Conservation (phyloP, 176 grass and related monocot species). For the Cenchrus americanus region DNA sequence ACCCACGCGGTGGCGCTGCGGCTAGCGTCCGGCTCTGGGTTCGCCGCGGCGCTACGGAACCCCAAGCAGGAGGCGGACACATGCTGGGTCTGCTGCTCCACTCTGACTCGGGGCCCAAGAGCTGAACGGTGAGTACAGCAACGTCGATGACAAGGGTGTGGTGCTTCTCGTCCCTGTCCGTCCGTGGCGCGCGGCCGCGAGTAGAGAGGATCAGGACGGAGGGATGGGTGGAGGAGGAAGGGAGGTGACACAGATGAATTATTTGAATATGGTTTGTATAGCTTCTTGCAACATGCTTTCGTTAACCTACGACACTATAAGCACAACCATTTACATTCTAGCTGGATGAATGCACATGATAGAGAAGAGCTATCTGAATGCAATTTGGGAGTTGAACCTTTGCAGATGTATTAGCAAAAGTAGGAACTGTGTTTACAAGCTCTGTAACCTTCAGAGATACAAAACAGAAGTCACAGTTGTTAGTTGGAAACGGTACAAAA, state of each 20-base stretch:
- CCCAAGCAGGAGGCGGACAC: too few species aligned
- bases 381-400: not conserved
- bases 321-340: not conserved
- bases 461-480: not conserved
- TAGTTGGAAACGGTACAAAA: not conserved
- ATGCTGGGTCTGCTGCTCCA: too few species aligned
- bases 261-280: slow-evolving; percentile 91
- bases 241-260: slow-evolving; percentile 90
- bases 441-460: not conserved
- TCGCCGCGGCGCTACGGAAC: too few species aligned
- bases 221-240: slow-evolving; percentile 24
- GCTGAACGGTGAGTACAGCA: too few species aligned
- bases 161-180: too few species aligned
- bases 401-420: slow-evolving; percentile 14
- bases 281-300: not conserved
- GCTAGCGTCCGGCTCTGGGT: too few species aligned
- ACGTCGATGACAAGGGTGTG: too few species aligned
- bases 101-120: too few species aligned
- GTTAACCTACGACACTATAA: not conserved
- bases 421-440: not conserved
- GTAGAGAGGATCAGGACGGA: not conserved
- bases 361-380: slow-evolving; percentile 4
- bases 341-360: slow-evolving; percentile 4
- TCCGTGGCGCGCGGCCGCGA: not conserved
- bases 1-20: too few species aligned